Conservation (phyloP, 169 alveolate species). For the Blepharisma undulans region DNA sequence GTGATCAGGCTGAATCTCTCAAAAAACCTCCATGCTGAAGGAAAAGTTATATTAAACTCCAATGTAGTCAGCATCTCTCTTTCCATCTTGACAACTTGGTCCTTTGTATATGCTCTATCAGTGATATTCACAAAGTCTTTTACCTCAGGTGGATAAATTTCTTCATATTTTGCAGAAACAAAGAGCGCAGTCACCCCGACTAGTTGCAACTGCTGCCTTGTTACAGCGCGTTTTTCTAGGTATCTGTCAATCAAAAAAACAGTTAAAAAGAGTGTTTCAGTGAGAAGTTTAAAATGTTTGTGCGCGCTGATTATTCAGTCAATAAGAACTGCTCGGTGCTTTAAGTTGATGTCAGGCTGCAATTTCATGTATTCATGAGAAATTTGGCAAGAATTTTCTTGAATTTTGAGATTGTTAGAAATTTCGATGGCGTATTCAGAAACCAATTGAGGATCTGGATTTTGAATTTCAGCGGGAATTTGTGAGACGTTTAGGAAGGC, state of each 20-base stretch:
- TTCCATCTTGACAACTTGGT: constrained; percentile 67
- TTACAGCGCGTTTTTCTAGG: constrained; percentile 49
- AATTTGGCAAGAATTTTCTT: background rate
- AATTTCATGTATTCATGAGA: constrained; percentile 38
- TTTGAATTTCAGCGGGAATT: background rate
- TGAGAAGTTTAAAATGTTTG: constrained; percentile 61
- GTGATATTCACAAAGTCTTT: constrained; percentile 61
- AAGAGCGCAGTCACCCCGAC: constrained; percentile 82
- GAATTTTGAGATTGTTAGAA: background rate
- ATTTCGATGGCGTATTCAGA: background rate
- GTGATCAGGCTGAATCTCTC: constrained; percentile 55
- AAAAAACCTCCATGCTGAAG: constrained; percentile 65
- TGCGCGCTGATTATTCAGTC: constrained; percentile 87
- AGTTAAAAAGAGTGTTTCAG: constrained; percentile 82
- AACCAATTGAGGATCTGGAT: background rate
- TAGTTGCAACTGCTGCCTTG: constrained; percentile 69
- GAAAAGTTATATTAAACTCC: constrained; percentile 60
- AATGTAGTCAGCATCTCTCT: constrained; percentile 52
- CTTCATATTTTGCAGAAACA: constrained; percentile 81
- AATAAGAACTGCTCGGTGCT: constrained; percentile 76
- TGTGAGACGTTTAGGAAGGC: background rate
- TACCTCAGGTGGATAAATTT: constrained; percentile 75
- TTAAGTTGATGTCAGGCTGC: constrained; percentile 73
- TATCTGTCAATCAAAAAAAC: constrained; percentile 76
- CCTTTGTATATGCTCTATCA: constrained; percentile 60